Conservation (phyloP, 345 rosid genomes). For the Brassica incana region DNA sequence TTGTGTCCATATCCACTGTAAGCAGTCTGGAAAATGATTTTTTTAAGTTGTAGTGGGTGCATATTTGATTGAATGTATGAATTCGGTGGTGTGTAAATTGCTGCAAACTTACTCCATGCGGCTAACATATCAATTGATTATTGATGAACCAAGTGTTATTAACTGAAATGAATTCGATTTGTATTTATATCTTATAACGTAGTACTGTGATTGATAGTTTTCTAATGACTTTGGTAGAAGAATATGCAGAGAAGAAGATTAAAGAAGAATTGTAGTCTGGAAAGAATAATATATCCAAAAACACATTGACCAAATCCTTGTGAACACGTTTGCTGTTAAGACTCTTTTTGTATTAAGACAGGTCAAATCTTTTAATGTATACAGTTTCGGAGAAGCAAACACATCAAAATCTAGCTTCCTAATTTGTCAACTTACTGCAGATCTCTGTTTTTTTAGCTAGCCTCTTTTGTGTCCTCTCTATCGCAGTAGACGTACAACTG, state of each 20-base stretch:
- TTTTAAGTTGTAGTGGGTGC: neutral
- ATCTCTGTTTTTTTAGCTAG: too few species aligned
- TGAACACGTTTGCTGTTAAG: neutral
- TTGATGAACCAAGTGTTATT: neutral
- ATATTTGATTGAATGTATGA: neutral
- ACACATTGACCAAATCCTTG: neutral
- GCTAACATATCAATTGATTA: neutral
- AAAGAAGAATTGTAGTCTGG: too few species aligned
- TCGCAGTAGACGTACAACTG: slow-evolving; percentile 59
- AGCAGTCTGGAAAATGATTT: neutral
- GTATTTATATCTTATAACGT: too few species aligned
- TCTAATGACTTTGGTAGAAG: neutral
- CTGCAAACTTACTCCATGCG: neutral
- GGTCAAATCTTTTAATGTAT: too few species aligned
- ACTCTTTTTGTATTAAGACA: too few species aligned
- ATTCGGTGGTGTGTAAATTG: neutral
- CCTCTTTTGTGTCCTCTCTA: neutral
- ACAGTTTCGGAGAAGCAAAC: too few species aligned
- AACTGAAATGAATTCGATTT: neutral
- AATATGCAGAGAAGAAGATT: neutral
- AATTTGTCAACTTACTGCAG: too few species aligned
- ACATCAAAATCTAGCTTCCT: too few species aligned
- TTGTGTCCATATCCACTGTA: neutral
- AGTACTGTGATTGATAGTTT: too few species aligned
- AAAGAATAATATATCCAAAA: too few species aligned